Percentiles rank a stretch among this genome's conserved stretches.
Conservation (phyloP, 2,329 filamentous ascomycete genomes). For the Calonectria pseudoturangicola region DNA sequence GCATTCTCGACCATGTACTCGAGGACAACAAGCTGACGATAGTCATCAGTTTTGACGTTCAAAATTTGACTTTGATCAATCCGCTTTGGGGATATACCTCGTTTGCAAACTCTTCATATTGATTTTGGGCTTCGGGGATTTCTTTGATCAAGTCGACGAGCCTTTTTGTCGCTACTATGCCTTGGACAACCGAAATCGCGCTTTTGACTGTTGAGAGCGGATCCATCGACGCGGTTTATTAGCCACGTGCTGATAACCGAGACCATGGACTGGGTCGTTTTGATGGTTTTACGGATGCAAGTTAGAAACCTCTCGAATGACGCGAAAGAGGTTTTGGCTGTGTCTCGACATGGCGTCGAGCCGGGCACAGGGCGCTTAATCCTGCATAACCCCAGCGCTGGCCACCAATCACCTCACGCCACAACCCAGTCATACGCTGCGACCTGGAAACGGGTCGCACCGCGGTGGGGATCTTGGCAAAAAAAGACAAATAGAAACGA, state of each 20-base stretch:
- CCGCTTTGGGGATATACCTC: neutral
- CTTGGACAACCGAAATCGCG: conserved; percentile 14
- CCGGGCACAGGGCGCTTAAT: neutral
- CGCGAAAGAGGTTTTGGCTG: neutral
- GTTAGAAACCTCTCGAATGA: neutral
- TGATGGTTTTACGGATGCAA: neutral
- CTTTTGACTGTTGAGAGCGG: conserved; percentile 11
- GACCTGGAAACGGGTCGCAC: no score
- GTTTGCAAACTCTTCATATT: conserved; percentile 46
- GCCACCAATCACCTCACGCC: conserved; percentile 13
- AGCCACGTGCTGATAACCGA: neutral
- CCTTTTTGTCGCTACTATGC: conserved; percentile 46
- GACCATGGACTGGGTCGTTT: neutral
- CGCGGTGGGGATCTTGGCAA: no score
- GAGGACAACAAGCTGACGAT: neutral
- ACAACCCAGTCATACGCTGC: neutral
- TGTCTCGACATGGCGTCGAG: neutral
- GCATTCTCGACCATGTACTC: conserved; percentile 22
- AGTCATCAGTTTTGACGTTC: neutral
- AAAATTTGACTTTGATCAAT: no score
- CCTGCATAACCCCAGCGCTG: neutral
- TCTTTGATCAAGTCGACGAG: conserved; percentile 59
- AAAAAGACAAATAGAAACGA: no score
- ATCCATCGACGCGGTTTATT: neutral
- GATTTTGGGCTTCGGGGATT: conserved; percentile 58